Evolutionary conservation across 306 rosid species (phyloP).

Genomic region (Gleditsia sinensis): DNA sequence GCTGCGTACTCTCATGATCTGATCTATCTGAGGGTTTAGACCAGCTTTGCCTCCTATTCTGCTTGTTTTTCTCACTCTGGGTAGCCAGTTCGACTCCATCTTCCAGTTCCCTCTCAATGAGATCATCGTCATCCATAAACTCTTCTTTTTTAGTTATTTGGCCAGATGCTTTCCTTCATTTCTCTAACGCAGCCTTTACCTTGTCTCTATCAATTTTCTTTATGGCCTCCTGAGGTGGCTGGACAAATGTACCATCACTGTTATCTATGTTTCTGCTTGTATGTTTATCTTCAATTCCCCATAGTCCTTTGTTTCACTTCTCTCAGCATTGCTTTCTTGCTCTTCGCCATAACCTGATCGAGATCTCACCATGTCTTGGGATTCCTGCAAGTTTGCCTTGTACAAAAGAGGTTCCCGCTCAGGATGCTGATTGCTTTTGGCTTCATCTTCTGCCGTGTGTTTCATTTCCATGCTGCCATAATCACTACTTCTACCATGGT

Average conservation of each 20-base stretch:
- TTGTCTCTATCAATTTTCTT: slow-evolving; percentile 85
- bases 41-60: slow-evolving; percentile 79
- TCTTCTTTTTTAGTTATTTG: slow-evolving; percentile 71
- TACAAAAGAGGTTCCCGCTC: slow-evolving; percentile 41
- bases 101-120: slow-evolving; percentile 93
- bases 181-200: slow-evolving; percentile 91
- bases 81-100: slow-evolving; percentile 88
- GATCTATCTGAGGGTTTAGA: slow-evolving; percentile 63
- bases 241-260: slow-evolving; percentile 50
- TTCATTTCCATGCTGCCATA: slow-evolving; percentile 61
- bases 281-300: slow-evolving; percentile 65
- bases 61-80: slow-evolving; percentile 74
- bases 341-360: slow-evolving; percentile 58
- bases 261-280: slow-evolving; percentile 56
- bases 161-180: slow-evolving; percentile 78
- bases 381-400: slow-evolving; percentile 55
- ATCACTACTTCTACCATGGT: slow-evolving; percentile 60
- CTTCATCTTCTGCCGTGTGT: slow-evolving; percentile 62
- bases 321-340: slow-evolving; percentile 52
- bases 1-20: slow-evolving; percentile 54
- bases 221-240: slow-evolving; percentile 81
- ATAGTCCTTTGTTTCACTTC: slow-evolving; percentile 60
- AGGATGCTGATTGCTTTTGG: slow-evolving; percentile 52
- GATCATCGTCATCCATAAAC: slow-evolving; percentile 90
- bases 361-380: slow-evolving; percentile 48